Percentiles rank a stretch among this genome's conserved stretches.
These are phyloP conservation scores for Fusarium sp. DNA, from an alignment of 2,329 filamentous ascomycete genomes.

Conservation along the genomic window DNA sequence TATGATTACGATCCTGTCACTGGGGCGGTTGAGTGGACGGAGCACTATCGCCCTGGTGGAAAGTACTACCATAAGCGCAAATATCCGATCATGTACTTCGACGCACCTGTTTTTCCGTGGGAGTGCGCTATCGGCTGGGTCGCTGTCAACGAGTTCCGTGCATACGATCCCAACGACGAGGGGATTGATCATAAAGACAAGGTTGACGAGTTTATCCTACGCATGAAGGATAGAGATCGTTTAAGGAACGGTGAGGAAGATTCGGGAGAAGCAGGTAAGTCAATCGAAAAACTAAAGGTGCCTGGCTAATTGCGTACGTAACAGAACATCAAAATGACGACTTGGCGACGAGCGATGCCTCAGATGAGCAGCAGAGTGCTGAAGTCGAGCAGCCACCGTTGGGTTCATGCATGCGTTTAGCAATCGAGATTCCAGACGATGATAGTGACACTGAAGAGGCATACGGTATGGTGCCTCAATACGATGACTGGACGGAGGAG, in stretches of 20 bases:
- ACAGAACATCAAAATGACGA: background rate
- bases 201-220: background rate
- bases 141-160: fast-evolving
- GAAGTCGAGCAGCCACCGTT: background rate
- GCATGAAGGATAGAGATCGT: background rate
- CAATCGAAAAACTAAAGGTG: no score
- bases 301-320: no score
- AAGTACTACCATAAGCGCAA: background rate
- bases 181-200: background rate
- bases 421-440: background rate
- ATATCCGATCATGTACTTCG: background rate
- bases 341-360: fast-evolving
- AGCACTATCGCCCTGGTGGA: fast-evolving
- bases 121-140: background rate
- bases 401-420: background rate
- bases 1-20: background rate
- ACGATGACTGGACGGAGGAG: background rate
- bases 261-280: background rate
- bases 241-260: background rate
- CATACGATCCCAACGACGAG: background rate
- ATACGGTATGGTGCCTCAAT: background rate
- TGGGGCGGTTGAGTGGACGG: background rate
- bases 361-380: background rate
- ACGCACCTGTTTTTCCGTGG: background rate
- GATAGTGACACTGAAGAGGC: background rate